These are phyloP conservation scores for Pleurotus pulmonarius DNA, from an alignment of 768 basidiomycete species.

Conservation along the genomic window DNA sequence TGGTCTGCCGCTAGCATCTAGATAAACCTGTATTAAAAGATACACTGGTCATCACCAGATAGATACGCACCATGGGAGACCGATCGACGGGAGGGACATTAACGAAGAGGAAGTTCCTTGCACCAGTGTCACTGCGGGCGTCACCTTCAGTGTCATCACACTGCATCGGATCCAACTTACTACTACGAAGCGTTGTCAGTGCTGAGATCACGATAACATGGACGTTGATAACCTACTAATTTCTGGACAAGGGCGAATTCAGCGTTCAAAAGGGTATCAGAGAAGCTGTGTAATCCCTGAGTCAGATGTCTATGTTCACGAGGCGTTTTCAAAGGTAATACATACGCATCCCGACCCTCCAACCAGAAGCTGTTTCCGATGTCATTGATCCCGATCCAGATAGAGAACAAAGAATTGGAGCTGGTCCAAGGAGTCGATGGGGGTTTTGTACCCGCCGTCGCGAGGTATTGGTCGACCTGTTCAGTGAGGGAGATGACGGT, in stretches of 20 bases:
- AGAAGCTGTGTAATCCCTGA: constrained; percentile 31
- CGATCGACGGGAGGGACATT: constrained; percentile 40
- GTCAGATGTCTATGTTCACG: background rate
- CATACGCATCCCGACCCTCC: constrained; percentile 49
- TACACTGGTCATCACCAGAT: too few species aligned
- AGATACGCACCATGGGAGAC: constrained; percentile 38
- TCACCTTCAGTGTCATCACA: constrained; percentile 1
- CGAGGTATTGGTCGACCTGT: constrained; percentile 61
- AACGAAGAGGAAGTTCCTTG: constrained; percentile 50
- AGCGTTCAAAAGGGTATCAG: constrained; percentile 41
- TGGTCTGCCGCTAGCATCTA: constrained; percentile 43
- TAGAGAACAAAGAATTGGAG: constrained; percentile 53
- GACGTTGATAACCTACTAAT: constrained; percentile 24
- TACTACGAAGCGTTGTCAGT: constrained; percentile 23
- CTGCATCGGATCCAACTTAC: constrained; percentile 15
- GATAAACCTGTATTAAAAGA: too few species aligned
- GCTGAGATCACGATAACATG: constrained; percentile 11
- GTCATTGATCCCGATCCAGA: constrained; percentile 75
- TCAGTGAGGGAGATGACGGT: constrained; percentile 53
- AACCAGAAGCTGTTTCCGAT: constrained; percentile 51
- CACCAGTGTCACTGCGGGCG: constrained; percentile 41
- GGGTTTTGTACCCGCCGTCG: constrained; percentile 42
- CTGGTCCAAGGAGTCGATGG: constrained; percentile 52
- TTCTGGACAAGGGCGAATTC: constrained; percentile 50
- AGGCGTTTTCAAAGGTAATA: background rate